Evolutionary conservation across 331 rosid species (phyloP).

Genomic region (Dryas integrifolia): DNA sequence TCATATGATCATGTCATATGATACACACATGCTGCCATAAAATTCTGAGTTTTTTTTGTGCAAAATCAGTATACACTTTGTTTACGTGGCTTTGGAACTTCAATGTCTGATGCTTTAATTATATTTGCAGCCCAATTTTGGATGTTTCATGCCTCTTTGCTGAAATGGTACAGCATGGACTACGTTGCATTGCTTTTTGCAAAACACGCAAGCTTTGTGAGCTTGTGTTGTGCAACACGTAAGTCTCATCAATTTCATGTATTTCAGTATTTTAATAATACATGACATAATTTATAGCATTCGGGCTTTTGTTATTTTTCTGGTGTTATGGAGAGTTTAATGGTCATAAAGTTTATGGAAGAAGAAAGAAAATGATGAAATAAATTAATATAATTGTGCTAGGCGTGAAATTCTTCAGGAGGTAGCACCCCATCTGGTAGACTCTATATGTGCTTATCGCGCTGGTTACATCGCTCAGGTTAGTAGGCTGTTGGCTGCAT

Average conservation of each 20-base stretch:
- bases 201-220: conserved; percentile 87
- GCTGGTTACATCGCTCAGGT: conserved; percentile 92
- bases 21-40: neutral
- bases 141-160: conserved; percentile 73
- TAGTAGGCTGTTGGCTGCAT: conserved; percentile 13
- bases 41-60: neutral
- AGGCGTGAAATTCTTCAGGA: conserved; percentile 87
- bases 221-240: conserved; percentile 79
- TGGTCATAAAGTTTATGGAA: neutral
- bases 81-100: neutral
- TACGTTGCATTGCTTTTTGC: conserved; percentile 90
- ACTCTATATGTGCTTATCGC: conserved; percentile 71
- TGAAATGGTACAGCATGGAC: conserved; percentile 98
- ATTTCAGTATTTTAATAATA: conserved; percentile 28
- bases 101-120: conserved; percentile 10
- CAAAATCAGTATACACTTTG: neutral
- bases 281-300: conserved; percentile 19
- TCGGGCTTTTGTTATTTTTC: conserved; percentile 10
- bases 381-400: conserved; percentile 27
- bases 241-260: conserved; percentile 38
- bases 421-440: conserved; percentile 64
- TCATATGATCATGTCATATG: neutral
- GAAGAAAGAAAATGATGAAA: neutral
- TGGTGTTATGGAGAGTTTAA: conserved; percentile 7
- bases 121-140: conserved; percentile 59